Conservation (phyloP, 2,329 filamentous ascomycete species). For the Diaporthe amygdali region DNA sequence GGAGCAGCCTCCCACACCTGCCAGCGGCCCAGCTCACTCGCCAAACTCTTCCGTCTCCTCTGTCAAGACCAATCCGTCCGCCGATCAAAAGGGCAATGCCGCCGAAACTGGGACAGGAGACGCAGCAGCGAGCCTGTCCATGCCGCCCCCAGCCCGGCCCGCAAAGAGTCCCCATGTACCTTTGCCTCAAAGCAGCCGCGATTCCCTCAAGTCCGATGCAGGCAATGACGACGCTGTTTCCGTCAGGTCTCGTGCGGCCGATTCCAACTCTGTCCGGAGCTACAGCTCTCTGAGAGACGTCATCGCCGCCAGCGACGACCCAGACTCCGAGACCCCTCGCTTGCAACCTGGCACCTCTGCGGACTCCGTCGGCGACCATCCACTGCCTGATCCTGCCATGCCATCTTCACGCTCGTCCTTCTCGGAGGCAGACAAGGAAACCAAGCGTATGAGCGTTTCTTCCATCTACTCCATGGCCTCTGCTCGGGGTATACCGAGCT, state of each 20-base stretch:
- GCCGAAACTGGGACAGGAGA: slow-evolving; percentile 63
- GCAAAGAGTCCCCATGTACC: slow-evolving; percentile 48
- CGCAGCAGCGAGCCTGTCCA: slow-evolving; percentile 64
- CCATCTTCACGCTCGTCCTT: slow-evolving; percentile 50
- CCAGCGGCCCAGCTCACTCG: slow-evolving; percentile 36
- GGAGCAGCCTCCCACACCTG: neutral
- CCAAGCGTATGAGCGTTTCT: slow-evolving; percentile 73
- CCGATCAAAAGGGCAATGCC: slow-evolving; percentile 56
- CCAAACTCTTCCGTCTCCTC: slow-evolving; percentile 51
- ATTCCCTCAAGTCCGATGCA: slow-evolving; percentile 47
- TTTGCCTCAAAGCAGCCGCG: slow-evolving; percentile 47
- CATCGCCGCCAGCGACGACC: slow-evolving; percentile 33
- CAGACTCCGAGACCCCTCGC: slow-evolving; percentile 54
- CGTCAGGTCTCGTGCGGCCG: neutral
- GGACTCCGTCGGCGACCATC: slow-evolving; percentile 34
- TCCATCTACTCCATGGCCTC: slow-evolving; percentile 75
- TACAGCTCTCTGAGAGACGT: slow-evolving; percentile 11
- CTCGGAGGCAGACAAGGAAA: slow-evolving; percentile 55
- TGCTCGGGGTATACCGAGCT: slow-evolving; percentile 57
- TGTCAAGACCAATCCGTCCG: slow-evolving; percentile 32
- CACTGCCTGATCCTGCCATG: slow-evolving; percentile 55
- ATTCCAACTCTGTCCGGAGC: neutral
- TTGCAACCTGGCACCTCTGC: slow-evolving; percentile 42
- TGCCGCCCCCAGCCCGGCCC: slow-evolving; percentile 57
- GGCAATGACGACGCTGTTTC: slow-evolving; percentile 44